These are phyloP conservation scores for Yarrowia keelungensis DNA, from an alignment of 805 yeast species.

Conservation along the genomic window DNA sequence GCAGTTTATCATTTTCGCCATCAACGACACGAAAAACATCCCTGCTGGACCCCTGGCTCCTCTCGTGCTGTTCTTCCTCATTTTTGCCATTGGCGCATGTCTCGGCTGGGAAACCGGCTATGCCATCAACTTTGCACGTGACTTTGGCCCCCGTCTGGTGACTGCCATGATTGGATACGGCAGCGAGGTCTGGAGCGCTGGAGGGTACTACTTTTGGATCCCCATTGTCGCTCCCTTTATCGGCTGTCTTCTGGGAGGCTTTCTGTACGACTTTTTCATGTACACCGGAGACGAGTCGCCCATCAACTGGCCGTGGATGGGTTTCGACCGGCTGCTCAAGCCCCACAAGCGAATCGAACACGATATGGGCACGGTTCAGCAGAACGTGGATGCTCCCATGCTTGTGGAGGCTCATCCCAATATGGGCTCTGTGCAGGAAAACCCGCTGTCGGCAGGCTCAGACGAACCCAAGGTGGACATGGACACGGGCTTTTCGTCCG, in stretches of 20 bases:
- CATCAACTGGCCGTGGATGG: conserved; percentile 55
- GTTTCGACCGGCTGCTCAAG: conserved; percentile 43
- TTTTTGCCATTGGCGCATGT: conserved; percentile 56
- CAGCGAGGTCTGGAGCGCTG: conserved; percentile 51
- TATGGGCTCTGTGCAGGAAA: conserved; percentile 20
- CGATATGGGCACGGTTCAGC: conserved; percentile 32
- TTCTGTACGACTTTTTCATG: conserved; percentile 58
- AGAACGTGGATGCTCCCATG: conserved; percentile 11
- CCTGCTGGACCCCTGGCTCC: conserved; percentile 59
- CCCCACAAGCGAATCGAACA: conserved; percentile 28
- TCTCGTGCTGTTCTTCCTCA: conserved; percentile 56
- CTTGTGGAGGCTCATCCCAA: conserved; percentile 24
- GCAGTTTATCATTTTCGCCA: conserved; percentile 57
- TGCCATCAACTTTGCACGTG: conserved; percentile 63
- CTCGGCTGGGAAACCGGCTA: conserved; percentile 61
- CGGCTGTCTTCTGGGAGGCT: conserved; percentile 58
- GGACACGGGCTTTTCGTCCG: conserved; percentile 10
- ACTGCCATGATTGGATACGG: conserved; percentile 58
- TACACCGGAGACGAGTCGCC: conserved; percentile 63
- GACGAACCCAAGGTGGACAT: conserved; percentile 13
- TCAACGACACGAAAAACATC: conserved; percentile 60
- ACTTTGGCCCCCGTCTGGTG: conserved; percentile 62
- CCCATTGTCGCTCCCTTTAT: conserved; percentile 59
- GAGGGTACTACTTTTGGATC: conserved; percentile 60
- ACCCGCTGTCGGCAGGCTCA: not conserved